Percentiles rank a stretch among this genome's conserved stretches.
These are phyloP conservation scores for Crithidia fasciculata DNA, from an alignment of 208 protist genomes.

Conservation along the genomic window DNA sequence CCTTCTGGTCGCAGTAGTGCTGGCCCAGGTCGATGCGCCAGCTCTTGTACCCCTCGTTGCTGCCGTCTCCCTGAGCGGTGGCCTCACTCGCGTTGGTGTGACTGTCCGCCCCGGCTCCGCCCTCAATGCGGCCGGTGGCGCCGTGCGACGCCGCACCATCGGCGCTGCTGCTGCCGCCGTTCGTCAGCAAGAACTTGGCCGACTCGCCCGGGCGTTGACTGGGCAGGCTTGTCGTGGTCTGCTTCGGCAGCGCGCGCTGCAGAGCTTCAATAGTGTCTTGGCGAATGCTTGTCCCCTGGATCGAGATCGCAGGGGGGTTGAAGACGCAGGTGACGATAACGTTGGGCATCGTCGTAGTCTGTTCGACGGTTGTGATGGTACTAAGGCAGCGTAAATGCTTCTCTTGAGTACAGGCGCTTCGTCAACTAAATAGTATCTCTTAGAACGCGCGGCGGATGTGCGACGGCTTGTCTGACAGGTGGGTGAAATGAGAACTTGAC, in stretches of 20 bases:
- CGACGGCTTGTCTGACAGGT: no score
- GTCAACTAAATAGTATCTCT: no score
- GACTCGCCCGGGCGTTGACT: slow-evolving; percentile 44
- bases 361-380: background rate
- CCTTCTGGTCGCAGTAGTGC: slow-evolving; percentile 86
- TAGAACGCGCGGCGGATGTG: no score
- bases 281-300: slow-evolving; percentile 73
- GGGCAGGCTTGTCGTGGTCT: slow-evolving; percentile 63
- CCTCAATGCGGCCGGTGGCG: slow-evolving; percentile 14
- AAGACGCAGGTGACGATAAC: slow-evolving; percentile 83
- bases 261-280: slow-evolving; percentile 82
- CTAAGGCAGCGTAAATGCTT: no score
- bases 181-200: slow-evolving; percentile 55
- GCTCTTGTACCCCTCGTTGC: slow-evolving; percentile 49
- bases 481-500: no score
- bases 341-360: slow-evolving; percentile 68
- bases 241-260: slow-evolving; percentile 63
- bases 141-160: slow-evolving; percentile 2
- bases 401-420: no score
- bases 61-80: background rate
- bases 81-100: background rate
- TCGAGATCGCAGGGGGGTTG: slow-evolving; percentile 74
- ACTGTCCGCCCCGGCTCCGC: background rate
- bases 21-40: slow-evolving; percentile 72
- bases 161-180: slow-evolving; percentile 16